A percentile compares a stretch with the other conserved stretches of the same genome.
phyloP scores from a whole-genome alignment of 805 yeast species.

The Tetrapisispora iriomotensis region DNA sequence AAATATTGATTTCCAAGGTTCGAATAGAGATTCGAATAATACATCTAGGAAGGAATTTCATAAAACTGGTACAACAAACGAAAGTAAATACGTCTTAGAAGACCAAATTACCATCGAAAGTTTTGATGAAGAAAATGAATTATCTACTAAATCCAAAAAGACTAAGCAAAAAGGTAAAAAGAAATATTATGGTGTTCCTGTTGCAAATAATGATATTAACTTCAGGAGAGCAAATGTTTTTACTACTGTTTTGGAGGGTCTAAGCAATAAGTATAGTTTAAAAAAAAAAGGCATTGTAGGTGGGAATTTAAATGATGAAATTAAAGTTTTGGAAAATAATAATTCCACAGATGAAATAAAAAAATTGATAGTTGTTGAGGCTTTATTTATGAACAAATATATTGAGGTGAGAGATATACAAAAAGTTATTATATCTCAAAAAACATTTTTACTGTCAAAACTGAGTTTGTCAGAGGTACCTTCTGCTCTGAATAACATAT shows the following conservation, averaged over 20 bases:
- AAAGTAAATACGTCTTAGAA: neutral
- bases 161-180: slow-evolving; percentile 1
- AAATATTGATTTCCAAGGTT: neutral
- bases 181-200: neutral
- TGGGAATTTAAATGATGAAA: neutral
- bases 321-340: neutral
- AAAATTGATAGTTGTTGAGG: slow-evolving; percentile 6
- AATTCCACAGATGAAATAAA: neutral
- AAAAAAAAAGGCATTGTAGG: neutral
- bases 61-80: neutral
- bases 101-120: neutral
- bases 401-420: slow-evolving; percentile 13
- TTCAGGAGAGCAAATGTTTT: slow-evolving; percentile 14
- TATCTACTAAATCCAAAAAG: neutral
- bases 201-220: slow-evolving; percentile 3
- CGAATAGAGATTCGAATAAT: no score
- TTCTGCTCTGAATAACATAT: slow-evolving; percentile 8
- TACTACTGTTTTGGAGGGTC: slow-evolving; percentile 22
- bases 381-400: slow-evolving; percentile 7
- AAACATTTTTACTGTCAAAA: slow-evolving; percentile 15
- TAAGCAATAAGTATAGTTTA: slow-evolving; percentile 13
- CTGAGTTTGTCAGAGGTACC: slow-evolving; percentile 6
- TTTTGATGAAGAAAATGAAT: neutral
- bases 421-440: slow-evolving; percentile 8
- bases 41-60: neutral